Conservation (phyloP, 768 basidiomycete genomes). For the Gloeopeniophorella convolvens region DNA sequence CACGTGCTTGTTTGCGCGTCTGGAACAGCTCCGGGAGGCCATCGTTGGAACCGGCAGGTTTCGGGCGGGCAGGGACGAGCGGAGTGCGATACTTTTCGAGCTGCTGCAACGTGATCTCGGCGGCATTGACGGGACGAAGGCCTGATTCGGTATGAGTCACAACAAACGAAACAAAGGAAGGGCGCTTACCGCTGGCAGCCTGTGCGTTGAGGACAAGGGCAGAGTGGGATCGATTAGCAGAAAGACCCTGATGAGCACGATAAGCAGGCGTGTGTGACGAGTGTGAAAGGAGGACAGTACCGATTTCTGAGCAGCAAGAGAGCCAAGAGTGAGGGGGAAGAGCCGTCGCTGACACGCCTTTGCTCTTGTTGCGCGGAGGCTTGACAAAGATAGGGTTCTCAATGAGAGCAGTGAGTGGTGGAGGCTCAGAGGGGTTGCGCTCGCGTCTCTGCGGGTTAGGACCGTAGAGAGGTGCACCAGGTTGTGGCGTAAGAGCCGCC, state of each 20-base stretch:
- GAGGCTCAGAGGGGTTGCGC: constrained; percentile 62
- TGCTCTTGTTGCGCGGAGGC: constrained; percentile 22
- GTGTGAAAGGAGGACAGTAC: constrained; percentile 3
- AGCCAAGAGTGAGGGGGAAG: constrained; percentile 23
- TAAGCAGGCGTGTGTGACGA: not conserved
- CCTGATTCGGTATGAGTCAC: constrained; percentile 17
- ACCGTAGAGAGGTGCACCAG: constrained; percentile 37
- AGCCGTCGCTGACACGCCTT: constrained; percentile 3
- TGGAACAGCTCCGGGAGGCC: constrained; percentile 57
- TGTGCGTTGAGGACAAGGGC: constrained; percentile 1
- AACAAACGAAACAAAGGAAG: constrained; percentile 18
- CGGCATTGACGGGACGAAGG: constrained; percentile 39
- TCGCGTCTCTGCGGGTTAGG: constrained; percentile 35
- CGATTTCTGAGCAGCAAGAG: constrained; percentile 22
- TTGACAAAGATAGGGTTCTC: constrained; percentile 67
- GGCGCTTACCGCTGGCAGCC: constrained; percentile 13
- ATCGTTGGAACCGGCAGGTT: constrained; percentile 20
- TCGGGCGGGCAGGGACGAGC: constrained; percentile 56
- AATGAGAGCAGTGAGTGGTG: constrained; percentile 52
- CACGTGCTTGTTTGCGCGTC: constrained; percentile 36
- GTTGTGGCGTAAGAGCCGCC: constrained; percentile 66
- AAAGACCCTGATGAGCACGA: constrained; percentile 4
- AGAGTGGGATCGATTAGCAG: constrained; percentile 14
- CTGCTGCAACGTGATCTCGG: constrained; percentile 64
- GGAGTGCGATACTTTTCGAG: constrained; percentile 77